phyloP scores from a whole-genome alignment of 306 rosid species.

The Vigna mungo region DNA sequence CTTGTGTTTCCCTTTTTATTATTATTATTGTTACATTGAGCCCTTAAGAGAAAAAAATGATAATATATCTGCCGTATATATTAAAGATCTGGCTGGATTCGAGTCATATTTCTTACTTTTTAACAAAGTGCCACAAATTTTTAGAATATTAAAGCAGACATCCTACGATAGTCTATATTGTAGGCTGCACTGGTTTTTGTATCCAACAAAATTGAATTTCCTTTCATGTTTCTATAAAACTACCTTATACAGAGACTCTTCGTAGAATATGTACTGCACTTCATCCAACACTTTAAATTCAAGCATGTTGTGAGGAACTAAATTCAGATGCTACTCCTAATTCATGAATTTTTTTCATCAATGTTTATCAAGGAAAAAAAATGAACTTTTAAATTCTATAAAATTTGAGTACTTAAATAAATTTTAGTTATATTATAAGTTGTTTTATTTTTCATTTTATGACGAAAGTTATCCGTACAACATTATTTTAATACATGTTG shows the following conservation, averaged over 20 bases:
- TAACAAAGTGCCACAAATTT: neutral
- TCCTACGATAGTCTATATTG: slow-evolving; percentile 8
- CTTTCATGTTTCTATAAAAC: neutral
- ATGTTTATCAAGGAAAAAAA: neutral
- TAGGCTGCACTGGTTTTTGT: slow-evolving; percentile 19
- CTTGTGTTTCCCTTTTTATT: too few relatives aligned
- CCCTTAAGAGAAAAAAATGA: slow-evolving; percentile 23
- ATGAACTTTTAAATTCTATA: too few relatives aligned
- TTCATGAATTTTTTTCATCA: neutral
- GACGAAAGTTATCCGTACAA: neutral
- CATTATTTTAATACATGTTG: neutral
- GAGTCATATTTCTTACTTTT: slow-evolving; percentile 1
- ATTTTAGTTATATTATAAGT: too few relatives aligned
- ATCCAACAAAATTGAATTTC: slow-evolving; percentile 17
- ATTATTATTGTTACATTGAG: too few relatives aligned
- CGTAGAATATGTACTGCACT: neutral
- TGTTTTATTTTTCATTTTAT: neutral
- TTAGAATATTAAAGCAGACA: neutral
- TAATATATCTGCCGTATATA: neutral
- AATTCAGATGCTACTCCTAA: neutral
- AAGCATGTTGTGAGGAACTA: neutral
- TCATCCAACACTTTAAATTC: neutral
- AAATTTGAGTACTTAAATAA: too few relatives aligned
- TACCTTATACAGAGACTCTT: neutral
- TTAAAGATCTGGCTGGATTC: slow-evolving; percentile 26